Base-by-base conservation (phyloP, 2,329 filamentous ascomycete species). In the Calcarisporium arbuscula region DNA sequence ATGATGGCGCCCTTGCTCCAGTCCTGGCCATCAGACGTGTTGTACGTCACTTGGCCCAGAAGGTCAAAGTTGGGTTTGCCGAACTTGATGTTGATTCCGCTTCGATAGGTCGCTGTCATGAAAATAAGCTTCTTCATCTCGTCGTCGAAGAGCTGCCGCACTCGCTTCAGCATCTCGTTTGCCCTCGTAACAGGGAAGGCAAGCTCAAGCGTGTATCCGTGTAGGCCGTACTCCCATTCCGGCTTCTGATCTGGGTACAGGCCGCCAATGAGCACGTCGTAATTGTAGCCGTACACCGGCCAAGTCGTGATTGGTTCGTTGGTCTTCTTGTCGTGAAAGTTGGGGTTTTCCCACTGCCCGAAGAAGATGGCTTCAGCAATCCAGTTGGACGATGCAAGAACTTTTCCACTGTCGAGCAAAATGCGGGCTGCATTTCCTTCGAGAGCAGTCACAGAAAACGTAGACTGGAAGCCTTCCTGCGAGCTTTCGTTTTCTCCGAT, bases 231-330 rank as follows among this genome's bases (percentile, higher is more conserved):
- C n/a, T 72, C 68, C 67, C 68, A 72, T 41, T 68, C 60, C 5
- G 68, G 61, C 34, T 58, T 58, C 47, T 69, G 64, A 34, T 61
- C 62, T 7, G 58, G 64, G 46, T 71, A 72, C 14, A 72, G 48
- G 0, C 68, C 68, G 12, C 68, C 68, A 38, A 72, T 72, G 11
- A 72, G 55, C 8, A 72, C 66, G 45, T 72, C 68, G 45, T 72
- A 70, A 53, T 71, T 70, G 59, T 63, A 71, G 9, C 68, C 68
- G 42, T 70, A 70, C 18, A 72, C 68, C 12, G 68, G 68, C 66
- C 67, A 72, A 4, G 55, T 41, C 0, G 45, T 46, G 36, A 72
- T 62, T n/a, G 53, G 41, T 34, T 56, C 35, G 49, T 67, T 56
- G 19, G 64, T 70, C 11, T 53, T 58, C 56, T 71, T 72, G 38